phyloP scores from a whole-genome alignment of 208 protist species.

The Porcisia deanei region DNA sequence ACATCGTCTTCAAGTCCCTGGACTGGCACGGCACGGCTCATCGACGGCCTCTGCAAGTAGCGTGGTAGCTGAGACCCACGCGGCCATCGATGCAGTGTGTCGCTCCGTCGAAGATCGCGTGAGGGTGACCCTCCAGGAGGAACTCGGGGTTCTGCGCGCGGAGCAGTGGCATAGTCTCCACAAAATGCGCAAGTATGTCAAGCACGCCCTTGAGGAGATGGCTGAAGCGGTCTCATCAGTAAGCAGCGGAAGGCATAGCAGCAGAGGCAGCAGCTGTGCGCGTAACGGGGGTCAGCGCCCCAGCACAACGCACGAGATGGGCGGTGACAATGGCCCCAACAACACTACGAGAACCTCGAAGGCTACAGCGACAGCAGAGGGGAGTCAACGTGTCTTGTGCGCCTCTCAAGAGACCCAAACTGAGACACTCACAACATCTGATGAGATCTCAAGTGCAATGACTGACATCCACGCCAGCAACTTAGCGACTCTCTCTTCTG shows the following conservation, averaged over 20 bases:
- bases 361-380: not conserved
- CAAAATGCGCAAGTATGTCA: conserved; percentile 19
- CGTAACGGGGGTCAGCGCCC: not conserved
- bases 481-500: not conserved
- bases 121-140: conserved; percentile 10
- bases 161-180: conserved; percentile 24
- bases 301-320: not conserved
- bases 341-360: not conserved
- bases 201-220: conserved; percentile 12
- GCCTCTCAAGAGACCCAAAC: not conserved
- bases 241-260: conserved; percentile 8
- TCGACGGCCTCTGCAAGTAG: not conserved
- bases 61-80: not conserved
- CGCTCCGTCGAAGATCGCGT: not conserved
- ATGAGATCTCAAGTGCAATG: not conserved
- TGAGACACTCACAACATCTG: not conserved
- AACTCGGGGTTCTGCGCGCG: conserved; percentile 18
- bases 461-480: not conserved
- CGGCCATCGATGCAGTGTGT: not conserved
- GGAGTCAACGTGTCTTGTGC: not conserved
- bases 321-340: not conserved
- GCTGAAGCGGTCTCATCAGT: not conserved
- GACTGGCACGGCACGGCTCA: not conserved
- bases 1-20: conserved; percentile 6
- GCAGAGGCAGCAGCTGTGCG: conserved; percentile 7